Evolutionary conservation across 1,284 basidiomycete genomes (phyloP).

Genomic region (Ustilago xerochloae): DNA sequence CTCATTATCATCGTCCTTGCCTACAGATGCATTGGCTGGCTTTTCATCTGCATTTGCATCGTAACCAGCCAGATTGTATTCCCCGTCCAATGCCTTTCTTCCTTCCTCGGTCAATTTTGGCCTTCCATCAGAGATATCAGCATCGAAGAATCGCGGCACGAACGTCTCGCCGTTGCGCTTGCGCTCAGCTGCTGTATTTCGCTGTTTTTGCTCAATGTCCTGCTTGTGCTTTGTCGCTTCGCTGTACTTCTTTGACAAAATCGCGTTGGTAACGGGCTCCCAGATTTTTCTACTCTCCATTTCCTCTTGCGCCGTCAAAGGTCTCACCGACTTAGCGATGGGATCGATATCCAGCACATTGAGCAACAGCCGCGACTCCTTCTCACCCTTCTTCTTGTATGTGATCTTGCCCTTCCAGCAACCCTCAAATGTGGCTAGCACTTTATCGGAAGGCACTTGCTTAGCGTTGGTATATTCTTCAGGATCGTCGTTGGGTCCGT

Average conservation of each 20-base stretch:
- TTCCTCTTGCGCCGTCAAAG: slow-evolving; percentile 80
- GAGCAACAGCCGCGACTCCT: slow-evolving; percentile 79
- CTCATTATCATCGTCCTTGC: slow-evolving; percentile 9
- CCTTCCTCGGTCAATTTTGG: slow-evolving; percentile 76
- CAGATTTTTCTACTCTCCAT: slow-evolving; percentile 89
- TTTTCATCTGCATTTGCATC: slow-evolving; percentile 3
- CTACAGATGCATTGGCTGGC: not conserved
- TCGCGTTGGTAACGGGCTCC: slow-evolving; percentile 77
- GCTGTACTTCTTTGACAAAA: slow-evolving; percentile 84
- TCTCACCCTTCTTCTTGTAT: slow-evolving; percentile 79
- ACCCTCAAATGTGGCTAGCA: slow-evolving; percentile 87
- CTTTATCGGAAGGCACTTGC: slow-evolving; percentile 82
- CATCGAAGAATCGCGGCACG: slow-evolving; percentile 81
- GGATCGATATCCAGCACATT: slow-evolving; percentile 80
- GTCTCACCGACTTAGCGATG: slow-evolving; percentile 86
- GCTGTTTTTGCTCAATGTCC: slow-evolving; percentile 62
- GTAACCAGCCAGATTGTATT: slow-evolving; percentile 52
- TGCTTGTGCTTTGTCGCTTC: slow-evolving; percentile 63
- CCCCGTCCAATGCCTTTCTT: slow-evolving; percentile 64
- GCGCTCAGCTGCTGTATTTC: slow-evolving; percentile 57
- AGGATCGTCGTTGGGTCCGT: slow-evolving; percentile 74
- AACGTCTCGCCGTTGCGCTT: slow-evolving; percentile 68
- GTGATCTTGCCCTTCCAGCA: slow-evolving; percentile 85
- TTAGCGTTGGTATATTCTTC: slow-evolving; percentile 83
- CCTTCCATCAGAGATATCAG: slow-evolving; percentile 78